Percentiles rank a stretch among this genome's conserved stretches.
These are phyloP conservation scores for Curvularia hawaiiensis DNA, from an alignment of 2,329 filamentous ascomycete species.

Conservation along the genomic window DNA sequence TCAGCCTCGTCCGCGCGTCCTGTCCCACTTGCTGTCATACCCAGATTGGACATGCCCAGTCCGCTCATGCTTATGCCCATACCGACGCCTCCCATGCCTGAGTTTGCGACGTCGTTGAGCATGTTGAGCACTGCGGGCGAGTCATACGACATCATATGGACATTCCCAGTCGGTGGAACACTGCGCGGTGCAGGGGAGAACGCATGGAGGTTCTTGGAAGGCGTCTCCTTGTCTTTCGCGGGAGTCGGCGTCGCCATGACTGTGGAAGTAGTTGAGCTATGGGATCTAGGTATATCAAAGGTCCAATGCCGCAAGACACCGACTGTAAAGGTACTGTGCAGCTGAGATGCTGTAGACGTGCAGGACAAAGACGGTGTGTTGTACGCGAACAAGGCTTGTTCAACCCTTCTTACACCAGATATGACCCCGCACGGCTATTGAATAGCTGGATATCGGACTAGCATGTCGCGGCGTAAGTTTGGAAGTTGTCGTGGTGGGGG, in stretches of 20 bases:
- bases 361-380: neutral
- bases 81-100: slow-evolving; percentile 42
- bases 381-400: neutral
- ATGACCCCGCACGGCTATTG: neutral
- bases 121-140: slow-evolving; percentile 52
- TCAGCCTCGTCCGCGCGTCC: slow-evolving; percentile 59
- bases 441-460: neutral
- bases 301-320: neutral
- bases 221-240: slow-evolving; percentile 40
- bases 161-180: slow-evolving; percentile 47
- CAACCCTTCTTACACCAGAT: neutral
- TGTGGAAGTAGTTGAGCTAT: neutral
- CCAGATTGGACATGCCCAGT: slow-evolving; percentile 49
- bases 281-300: neutral
- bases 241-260: slow-evolving; percentile 48
- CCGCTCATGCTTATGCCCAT: slow-evolving; percentile 49
- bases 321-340: neutral
- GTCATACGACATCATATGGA: slow-evolving; percentile 48
- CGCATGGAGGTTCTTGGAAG: slow-evolving; percentile 44
- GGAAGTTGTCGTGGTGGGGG: neutral
- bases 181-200: slow-evolving; percentile 51
- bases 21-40: slow-evolving; percentile 45
- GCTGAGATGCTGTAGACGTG: neutral
- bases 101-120: slow-evolving; percentile 44
- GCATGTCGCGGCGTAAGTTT: slow-evolving; percentile 3